Percentiles rank a stretch among this genome's conserved stretches.
These are phyloP conservation scores for Apiosordaria backusii DNA, from an alignment of 495 filamentous ascomycete genomes.

Conservation along the genomic window DNA sequence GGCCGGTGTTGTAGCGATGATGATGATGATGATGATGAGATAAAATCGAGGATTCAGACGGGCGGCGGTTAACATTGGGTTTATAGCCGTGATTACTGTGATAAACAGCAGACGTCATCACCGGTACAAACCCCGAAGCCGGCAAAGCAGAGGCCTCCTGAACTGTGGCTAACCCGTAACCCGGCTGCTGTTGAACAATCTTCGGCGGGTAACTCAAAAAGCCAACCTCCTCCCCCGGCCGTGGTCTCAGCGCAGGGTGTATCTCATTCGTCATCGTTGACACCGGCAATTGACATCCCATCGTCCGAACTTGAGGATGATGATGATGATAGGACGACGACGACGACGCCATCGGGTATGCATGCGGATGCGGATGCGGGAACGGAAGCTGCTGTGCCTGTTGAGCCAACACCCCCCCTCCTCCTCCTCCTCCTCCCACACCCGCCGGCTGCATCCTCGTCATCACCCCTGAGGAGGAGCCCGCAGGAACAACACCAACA, in stretches of 20 bases:
- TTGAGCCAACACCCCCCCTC: no score
- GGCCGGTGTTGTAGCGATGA: not conserved
- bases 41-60: no score
- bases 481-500: no score
- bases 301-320: not conserved
- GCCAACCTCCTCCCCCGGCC: not conserved
- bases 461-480: no score
- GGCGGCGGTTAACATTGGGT: not conserved
- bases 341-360: not conserved
- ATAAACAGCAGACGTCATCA: not conserved
- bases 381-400: no score
- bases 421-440: no score
- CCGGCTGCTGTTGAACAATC: not conserved
- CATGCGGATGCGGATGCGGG: no score
- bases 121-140: not conserved
- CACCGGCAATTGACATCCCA: no score
- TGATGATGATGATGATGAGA: not conserved
- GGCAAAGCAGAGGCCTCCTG: not conserved
- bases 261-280: not conserved
- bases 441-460: no score
- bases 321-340: no score
- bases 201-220: not conserved
- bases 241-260: not conserved
- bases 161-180: not conserved
- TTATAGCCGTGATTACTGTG: not conserved